Evolutionary conservation across 1,284 basidiomycete genomes (phyloP).

Genomic region (Papiliotrema flavescens): DNA sequence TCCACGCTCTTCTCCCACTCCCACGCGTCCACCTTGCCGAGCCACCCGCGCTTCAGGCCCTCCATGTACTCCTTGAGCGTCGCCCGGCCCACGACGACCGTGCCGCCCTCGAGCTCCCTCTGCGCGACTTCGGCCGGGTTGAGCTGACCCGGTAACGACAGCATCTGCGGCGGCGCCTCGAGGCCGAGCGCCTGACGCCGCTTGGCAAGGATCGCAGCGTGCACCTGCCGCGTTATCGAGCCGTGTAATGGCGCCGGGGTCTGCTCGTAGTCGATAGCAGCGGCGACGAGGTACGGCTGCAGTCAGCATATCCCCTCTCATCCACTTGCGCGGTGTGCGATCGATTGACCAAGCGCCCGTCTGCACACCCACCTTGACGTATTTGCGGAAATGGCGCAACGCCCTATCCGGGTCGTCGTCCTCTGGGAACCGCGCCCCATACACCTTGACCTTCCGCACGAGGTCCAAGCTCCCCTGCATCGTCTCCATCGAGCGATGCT

Average conservation of each 20-base stretch:
- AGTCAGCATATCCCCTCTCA: slow-evolving; percentile 1
- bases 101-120: slow-evolving; percentile 73
- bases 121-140: slow-evolving; percentile 58
- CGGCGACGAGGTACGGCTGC: slow-evolving; percentile 89
- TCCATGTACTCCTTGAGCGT: slow-evolving; percentile 93
- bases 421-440: slow-evolving; percentile 85
- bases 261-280: slow-evolving; percentile 87
- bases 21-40: slow-evolving; percentile 63
- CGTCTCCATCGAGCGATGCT: slow-evolving; percentile 66
- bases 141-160: slow-evolving; percentile 59
- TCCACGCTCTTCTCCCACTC: slow-evolving; percentile 75
- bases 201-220: slow-evolving; percentile 57
- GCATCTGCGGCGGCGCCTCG: slow-evolving; percentile 54
- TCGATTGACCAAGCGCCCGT: background rate
- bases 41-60: slow-evolving; percentile 81
- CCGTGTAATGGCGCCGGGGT: slow-evolving; percentile 78
- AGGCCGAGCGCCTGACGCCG: slow-evolving; percentile 57
- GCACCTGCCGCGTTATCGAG: slow-evolving; percentile 59
- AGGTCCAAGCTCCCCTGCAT: slow-evolving; percentile 61
- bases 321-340: background rate
- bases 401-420: slow-evolving; percentile 88
- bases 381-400: slow-evolving; percentile 86
- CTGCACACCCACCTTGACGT: slow-evolving; percentile 73
- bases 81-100: slow-evolving; percentile 82
- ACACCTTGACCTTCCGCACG: slow-evolving; percentile 79